Evolutionary conservation across 2,329 filamentous ascomycete genomes (phyloP).

Genomic region (Alternaria triticimaculans): DNA sequence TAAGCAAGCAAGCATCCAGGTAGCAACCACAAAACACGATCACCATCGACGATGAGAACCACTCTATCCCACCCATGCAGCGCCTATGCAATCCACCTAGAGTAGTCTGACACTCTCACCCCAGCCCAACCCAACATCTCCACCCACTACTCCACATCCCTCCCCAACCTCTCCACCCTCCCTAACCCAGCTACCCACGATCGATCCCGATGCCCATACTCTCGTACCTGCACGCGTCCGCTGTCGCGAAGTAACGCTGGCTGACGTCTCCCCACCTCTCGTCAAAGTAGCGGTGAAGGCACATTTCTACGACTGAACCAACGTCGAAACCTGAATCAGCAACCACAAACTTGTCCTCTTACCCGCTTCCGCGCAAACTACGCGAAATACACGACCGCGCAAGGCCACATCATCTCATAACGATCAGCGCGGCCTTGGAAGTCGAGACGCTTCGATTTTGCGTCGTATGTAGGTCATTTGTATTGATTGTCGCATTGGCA

Average conservation of each 20-base stretch:
- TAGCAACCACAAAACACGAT: neutral
- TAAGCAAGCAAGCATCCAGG: neutral
- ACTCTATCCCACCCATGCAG: neutral
- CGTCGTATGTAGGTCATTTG: neutral
- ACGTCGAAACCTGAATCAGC: neutral
- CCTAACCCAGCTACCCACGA: neutral
- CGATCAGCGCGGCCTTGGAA: neutral
- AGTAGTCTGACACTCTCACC: neutral
- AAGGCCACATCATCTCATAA: conserved; percentile 1
- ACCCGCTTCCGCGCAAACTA: conserved; percentile 1
- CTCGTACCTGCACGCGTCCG: neutral
- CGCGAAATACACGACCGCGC: neutral
- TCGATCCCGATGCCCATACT: neutral
- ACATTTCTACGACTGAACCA: neutral
- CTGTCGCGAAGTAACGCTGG: neutral
- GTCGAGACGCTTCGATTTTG: neutral
- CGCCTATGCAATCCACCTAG: neutral
- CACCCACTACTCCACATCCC: neutral
- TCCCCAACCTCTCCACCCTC: neutral
- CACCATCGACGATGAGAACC: conserved; percentile 1
- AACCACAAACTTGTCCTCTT: neutral
- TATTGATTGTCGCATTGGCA: neutral
- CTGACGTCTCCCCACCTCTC: conserved; percentile 7
- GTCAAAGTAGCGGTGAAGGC: conserved; percentile 33
- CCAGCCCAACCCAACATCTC: neutral